Conservation (phyloP, 73 alveolate genomes). For the Blepharisma stoltei region DNA sequence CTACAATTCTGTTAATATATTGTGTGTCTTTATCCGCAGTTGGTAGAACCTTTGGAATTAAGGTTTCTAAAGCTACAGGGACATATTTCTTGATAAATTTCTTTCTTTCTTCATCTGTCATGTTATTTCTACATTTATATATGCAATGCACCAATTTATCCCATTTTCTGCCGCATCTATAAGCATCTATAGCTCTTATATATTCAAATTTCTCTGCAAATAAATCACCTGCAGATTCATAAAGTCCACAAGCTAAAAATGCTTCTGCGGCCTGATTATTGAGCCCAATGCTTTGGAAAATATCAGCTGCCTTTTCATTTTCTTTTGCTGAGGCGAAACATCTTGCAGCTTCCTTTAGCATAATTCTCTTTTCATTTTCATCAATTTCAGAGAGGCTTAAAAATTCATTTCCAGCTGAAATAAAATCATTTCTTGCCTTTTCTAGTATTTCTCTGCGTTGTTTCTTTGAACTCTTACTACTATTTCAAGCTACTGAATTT, state of each 20-base stretch:
- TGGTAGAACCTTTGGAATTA: neutral
- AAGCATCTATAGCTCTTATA: constrained; percentile 43
- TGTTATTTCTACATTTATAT: constrained; percentile 47
- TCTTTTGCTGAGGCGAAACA: constrained; percentile 63
- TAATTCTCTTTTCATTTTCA: too few relatives aligned
- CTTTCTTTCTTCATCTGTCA: constrained; percentile 58
- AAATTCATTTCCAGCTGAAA: neutral
- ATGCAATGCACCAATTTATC: constrained; percentile 50
- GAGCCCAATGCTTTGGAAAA: constrained; percentile 38
- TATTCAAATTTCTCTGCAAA: constrained; percentile 31
- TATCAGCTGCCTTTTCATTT: constrained; percentile 52
- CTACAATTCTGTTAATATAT: neutral
- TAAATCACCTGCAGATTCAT: constrained; percentile 31
- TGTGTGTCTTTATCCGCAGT: neutral
- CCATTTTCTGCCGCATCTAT: constrained; percentile 33
- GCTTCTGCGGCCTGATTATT: constrained; percentile 76
- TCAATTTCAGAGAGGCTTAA: constrained; percentile 29
- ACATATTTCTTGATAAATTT: constrained; percentile 55
- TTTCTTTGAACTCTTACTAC: neutral
- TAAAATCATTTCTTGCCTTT: constrained; percentile 1
- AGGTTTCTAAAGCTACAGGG: constrained; percentile 58
- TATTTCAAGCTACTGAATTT: neutral
- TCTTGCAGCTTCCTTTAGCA: constrained; percentile 61
- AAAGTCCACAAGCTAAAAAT: constrained; percentile 34
- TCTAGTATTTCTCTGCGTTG: neutral